Evolutionary conservation across 768 basidiomycete genomes (phyloP).

Genomic region (Kwoniella sp.): DNA sequence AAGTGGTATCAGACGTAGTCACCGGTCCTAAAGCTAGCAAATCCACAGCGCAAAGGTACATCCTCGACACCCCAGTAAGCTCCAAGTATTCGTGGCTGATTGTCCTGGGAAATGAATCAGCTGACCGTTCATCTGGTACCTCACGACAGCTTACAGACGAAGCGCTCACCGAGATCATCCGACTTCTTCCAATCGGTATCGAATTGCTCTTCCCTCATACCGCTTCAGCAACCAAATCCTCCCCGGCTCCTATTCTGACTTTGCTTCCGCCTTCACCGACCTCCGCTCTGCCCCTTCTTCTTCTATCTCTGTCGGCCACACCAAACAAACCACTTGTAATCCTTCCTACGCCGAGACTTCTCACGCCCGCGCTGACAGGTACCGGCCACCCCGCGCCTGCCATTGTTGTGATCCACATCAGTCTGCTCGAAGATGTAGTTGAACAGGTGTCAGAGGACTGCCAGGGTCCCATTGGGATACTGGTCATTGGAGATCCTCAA

Average conservation of each 20-base stretch:
- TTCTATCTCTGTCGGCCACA: slow-evolving; percentile 38
- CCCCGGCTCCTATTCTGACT: slow-evolving; percentile 65
- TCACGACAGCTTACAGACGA: slow-evolving; percentile 65
- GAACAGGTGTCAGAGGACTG: slow-evolving; percentile 68
- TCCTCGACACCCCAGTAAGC: slow-evolving; percentile 40
- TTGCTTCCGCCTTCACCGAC: slow-evolving; percentile 62
- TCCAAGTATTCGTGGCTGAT: not conserved
- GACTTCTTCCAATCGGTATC: slow-evolving; percentile 33
- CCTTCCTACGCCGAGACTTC: slow-evolving; percentile 66
- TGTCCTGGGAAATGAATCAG: too few relatives aligned
- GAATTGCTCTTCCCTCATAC: slow-evolving; percentile 71
- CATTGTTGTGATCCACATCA: slow-evolving; percentile 35
- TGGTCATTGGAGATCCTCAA: slow-evolving; percentile 67
- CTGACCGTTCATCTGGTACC: too few relatives aligned
- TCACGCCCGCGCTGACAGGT: slow-evolving; percentile 59
- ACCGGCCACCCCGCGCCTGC: slow-evolving; percentile 34
- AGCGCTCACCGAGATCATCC: slow-evolving; percentile 33
- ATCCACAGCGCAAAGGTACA: slow-evolving; percentile 24
- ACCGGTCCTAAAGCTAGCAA: slow-evolving; percentile 16
- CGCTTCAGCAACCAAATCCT: slow-evolving; percentile 59
- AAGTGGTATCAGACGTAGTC: slow-evolving; percentile 43
- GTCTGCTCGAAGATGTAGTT: slow-evolving; percentile 58
- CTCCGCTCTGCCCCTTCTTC: slow-evolving; percentile 58
- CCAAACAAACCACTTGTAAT: slow-evolving; percentile 36
- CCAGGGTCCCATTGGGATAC: slow-evolving; percentile 65